phyloP scores from a whole-genome alignment of 1,139 yeast species.

The Schizosaccharomyces versatilis region DNA sequence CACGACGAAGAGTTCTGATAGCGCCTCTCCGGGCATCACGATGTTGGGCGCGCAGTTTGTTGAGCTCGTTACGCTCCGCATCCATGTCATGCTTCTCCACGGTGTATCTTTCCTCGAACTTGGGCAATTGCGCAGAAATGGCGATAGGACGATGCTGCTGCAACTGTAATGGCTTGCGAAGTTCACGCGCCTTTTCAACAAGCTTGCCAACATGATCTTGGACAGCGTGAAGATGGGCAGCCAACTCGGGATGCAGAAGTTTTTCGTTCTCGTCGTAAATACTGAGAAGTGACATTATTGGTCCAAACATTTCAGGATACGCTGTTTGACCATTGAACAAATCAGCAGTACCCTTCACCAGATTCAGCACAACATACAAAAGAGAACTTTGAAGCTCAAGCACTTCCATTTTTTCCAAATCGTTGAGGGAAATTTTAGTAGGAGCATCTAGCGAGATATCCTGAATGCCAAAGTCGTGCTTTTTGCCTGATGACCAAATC shows the following conservation, averaged over 20 bases:
- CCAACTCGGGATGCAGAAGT: background rate
- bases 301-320: slow-evolving; percentile 33
- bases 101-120: slow-evolving; percentile 85
- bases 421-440: background rate
- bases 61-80: slow-evolving; percentile 56
- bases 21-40: slow-evolving; percentile 83
- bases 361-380: background rate
- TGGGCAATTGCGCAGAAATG: slow-evolving; percentile 68
- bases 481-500: background rate
- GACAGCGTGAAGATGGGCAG: background rate
- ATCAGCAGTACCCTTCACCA: slow-evolving; percentile 10
- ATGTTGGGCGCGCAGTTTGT: slow-evolving; percentile 60
- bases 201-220: slow-evolving; percentile 20
- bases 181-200: slow-evolving; percentile 27
- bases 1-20: slow-evolving; percentile 74
- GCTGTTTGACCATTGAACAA: slow-evolving; percentile 49
- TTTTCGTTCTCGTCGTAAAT: background rate
- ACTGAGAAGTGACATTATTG: slow-evolving; percentile 19
- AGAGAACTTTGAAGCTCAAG: background rate
- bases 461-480: background rate
- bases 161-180: slow-evolving; percentile 52
- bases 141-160: slow-evolving; percentile 77
- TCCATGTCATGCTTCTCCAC: slow-evolving; percentile 84
- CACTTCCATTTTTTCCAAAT: background rate
- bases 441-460: slow-evolving; percentile 1